Percentiles rank a stretch among this genome's conserved stretches.
Evolutionary conservation across 2,329 filamentous ascomycete species (phyloP).

Genomic region (Alternaria longipes): DNA sequence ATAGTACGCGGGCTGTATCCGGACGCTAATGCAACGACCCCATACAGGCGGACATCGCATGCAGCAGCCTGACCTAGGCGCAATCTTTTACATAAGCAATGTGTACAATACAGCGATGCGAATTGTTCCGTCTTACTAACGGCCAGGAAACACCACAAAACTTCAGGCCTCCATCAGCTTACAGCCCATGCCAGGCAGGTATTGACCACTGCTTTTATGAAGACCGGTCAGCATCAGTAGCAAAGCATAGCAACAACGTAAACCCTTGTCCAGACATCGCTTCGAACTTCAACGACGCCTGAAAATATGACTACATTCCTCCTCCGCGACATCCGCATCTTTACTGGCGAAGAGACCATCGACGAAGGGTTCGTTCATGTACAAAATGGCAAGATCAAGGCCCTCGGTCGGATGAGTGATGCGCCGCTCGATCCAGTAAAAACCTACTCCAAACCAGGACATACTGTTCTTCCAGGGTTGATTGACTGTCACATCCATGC

Average conservation of each 20-base stretch:
- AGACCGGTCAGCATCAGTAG: background rate
- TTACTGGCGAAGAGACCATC: constrained; percentile 57
- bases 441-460: constrained; percentile 55
- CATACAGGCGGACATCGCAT: background rate
- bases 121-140: background rate
- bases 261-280: background rate
- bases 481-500: constrained; percentile 63
- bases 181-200: background rate
- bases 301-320: constrained; percentile 49
- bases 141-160: background rate
- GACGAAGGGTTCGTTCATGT: constrained; percentile 54
- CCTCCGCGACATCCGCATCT: constrained; percentile 57
- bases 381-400: constrained; percentile 53
- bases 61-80: background rate
- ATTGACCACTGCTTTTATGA: background rate
- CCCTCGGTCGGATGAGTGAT: constrained; percentile 34
- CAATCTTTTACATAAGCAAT: background rate
- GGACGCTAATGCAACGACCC: constrained; percentile 1
- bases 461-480: constrained; percentile 61
- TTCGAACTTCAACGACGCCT: background rate
- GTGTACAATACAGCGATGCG: background rate
- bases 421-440: constrained; percentile 25
- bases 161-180: background rate
- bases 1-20: background rate
- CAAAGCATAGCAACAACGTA: background rate